Conservation (phyloP, 2,329 filamentous ascomycete species). For the Ramularia endophylla region DNA sequence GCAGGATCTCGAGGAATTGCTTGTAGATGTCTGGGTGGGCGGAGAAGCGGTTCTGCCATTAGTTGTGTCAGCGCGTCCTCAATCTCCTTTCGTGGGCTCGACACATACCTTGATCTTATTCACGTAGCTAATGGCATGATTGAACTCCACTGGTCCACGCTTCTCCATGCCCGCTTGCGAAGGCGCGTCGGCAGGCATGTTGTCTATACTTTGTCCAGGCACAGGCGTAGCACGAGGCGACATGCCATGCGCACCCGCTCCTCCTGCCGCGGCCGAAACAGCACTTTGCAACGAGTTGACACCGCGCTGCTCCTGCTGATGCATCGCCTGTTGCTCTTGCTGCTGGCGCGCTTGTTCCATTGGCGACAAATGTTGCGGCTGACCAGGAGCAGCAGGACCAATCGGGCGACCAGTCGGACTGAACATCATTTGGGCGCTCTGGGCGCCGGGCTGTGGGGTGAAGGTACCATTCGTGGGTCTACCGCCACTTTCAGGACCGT, state of each 20-base stretch:
- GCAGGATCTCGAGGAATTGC: constrained; percentile 94
- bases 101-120: constrained; percentile 93
- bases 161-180: constrained; percentile 60
- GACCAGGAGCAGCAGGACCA: constrained; percentile 33
- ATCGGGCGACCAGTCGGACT: constrained; percentile 41
- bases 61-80: constrained; percentile 2
- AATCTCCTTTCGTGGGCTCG: background rate
- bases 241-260: constrained; percentile 43
- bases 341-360: constrained; percentile 27
- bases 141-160: constrained; percentile 93
- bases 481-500: constrained; percentile 15
- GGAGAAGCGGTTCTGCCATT: constrained; percentile 82
- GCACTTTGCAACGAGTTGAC: constrained; percentile 62
- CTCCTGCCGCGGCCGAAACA: constrained; percentile 52
- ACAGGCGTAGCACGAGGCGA: constrained; percentile 46
- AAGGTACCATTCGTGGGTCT: constrained; percentile 33
- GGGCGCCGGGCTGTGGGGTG: constrained; percentile 34
- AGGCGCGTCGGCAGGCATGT: constrained; percentile 32
- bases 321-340: constrained; percentile 32
- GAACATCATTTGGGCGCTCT: constrained; percentile 35
- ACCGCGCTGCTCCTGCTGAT: constrained; percentile 60
- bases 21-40: constrained; percentile 98
- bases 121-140: constrained; percentile 98
- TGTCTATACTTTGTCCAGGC: constrained; percentile 54
- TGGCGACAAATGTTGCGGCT: constrained; percentile 24